A percentile compares a stretch with the other conserved stretches of the same genome.
Evolutionary conservation across 768 basidiomycete species (phyloP).

Genomic region (Nevesoporus exiguus): DNA sequence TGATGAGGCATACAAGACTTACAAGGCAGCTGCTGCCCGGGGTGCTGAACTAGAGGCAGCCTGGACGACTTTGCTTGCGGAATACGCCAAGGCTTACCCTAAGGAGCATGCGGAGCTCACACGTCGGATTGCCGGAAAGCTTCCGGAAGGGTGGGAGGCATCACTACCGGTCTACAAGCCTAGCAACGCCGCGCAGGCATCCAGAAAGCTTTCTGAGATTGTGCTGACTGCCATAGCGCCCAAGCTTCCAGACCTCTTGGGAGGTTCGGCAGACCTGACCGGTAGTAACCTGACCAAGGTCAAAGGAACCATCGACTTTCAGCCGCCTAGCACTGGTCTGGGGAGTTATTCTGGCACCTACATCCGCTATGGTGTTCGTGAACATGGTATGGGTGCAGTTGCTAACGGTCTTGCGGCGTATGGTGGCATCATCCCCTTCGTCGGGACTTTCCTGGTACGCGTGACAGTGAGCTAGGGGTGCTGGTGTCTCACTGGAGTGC

Average conservation of each 20-base stretch:
- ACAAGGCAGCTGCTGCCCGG: constrained; percentile 60
- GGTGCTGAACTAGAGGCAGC: constrained; percentile 71
- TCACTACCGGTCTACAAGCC: constrained; percentile 81
- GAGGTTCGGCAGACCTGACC: constrained; percentile 91
- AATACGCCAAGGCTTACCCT: constrained; percentile 78
- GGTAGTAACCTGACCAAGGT: constrained; percentile 89
- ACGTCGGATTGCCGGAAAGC: constrained; percentile 77
- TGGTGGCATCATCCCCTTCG: constrained; percentile 87
- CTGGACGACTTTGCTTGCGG: constrained; percentile 67
- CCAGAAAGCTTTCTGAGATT: constrained; percentile 91
- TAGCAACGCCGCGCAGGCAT: constrained; percentile 79
- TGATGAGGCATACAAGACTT: constrained; percentile 63
- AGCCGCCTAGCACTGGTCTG: constrained; percentile 79
- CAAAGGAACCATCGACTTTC: constrained; percentile 86
- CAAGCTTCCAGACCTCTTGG: constrained; percentile 77
- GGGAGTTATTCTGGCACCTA: constrained; percentile 86
- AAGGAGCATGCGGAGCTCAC: constrained; percentile 81
- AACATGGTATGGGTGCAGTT: constrained; percentile 96
- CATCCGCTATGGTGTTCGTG: constrained; percentile 95
- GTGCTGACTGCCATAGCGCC: constrained; percentile 74
- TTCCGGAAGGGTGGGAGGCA: constrained; percentile 87
- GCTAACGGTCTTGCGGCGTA: constrained; percentile 89
- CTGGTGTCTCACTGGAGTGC: constrained; percentile 8
- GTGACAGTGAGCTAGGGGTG: not conserved
- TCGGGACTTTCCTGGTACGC: constrained; percentile 85